phyloP scores from a whole-genome alignment of 2,329 filamentous ascomycete genomes.

The Massarina eburnea region DNA sequence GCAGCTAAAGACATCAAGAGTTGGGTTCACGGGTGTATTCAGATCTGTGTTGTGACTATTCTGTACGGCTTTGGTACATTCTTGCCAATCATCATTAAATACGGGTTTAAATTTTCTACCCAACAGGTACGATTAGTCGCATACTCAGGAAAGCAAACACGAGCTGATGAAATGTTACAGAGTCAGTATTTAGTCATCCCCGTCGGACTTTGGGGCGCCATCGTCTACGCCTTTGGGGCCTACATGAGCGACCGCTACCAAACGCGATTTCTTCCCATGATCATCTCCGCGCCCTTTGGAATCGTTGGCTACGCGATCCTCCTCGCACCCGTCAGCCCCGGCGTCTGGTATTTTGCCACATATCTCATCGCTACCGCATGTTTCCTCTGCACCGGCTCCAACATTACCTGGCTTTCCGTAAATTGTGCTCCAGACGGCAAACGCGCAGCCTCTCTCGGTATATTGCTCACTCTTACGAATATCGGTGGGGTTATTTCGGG shows the following conservation, averaged over 20 bases:
- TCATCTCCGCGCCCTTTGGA: constrained; percentile 33
- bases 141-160: not conserved
- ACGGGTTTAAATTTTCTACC: constrained; percentile 44
- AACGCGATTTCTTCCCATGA: constrained; percentile 41
- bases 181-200: constrained; percentile 45
- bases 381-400: constrained; percentile 37
- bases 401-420: constrained; percentile 36
- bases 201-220: constrained; percentile 45
- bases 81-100: constrained; percentile 46
- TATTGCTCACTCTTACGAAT: constrained; percentile 36
- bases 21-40: constrained; percentile 39
- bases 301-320: constrained; percentile 36
- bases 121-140: constrained; percentile 40
- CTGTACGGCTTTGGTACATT: constrained; percentile 48
- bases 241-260: constrained; percentile 43
- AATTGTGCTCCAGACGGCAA: constrained; percentile 39
- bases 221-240: constrained; percentile 45
- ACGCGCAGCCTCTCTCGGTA: constrained; percentile 34
- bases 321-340: constrained; percentile 25
- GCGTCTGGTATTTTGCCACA: constrained; percentile 34
- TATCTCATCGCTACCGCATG: constrained; percentile 38
- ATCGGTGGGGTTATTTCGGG: constrained; percentile 37
- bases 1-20: constrained; percentile 36
- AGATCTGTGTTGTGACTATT: constrained; percentile 45
- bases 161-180: constrained; percentile 5